Evolutionary conservation across 2,329 filamentous ascomycete species (phyloP), one percentile per base, ranked within the genome.

Genomic region (Talaromyces sp.): DNA sequence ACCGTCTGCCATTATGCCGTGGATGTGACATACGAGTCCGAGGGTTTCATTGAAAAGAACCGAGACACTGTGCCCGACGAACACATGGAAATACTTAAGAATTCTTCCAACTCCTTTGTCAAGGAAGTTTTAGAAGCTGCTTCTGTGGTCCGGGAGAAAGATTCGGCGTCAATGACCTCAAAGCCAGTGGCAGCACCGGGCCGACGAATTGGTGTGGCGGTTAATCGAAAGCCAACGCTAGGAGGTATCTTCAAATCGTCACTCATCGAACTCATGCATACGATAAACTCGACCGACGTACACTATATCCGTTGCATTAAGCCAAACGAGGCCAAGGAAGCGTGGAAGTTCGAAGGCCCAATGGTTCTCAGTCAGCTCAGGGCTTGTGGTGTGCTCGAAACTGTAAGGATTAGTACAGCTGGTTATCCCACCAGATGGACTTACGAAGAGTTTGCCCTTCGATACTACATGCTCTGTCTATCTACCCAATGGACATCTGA

Each of bases 231-330:
- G 78, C 95, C 95, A 39, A 99, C 95, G 1, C 86, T 99, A 32
- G 95, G 95, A 77, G 95, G 95, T 64, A 99, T 99, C 68, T 99
- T 99, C 88, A 96, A 96, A 74, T 96, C 93, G 3, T 98, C 95
- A 9, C 82, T 99, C 70, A 98, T 99, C 69, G 95, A 99, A 78
- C 85, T 99, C 57, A 99, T 99, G 93, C 84, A 87, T 73, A 99
- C 95, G 5, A 99, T 99, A 78, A 96, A 96, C 77, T 93, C 91
- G 68, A 99, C 95, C 2, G 95, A 99, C 74, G 95, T 98, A 22
- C 95, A 99, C 77, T 99, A 99, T 77, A 99, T 99, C 72, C 88
- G 95, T 68, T 99, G 95, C 76, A 98, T 99, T 79, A 99, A 99
- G 80, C 95, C 95, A 33, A 99, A 99, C 74, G 95, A 99, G 78